Base-by-base conservation (phyloP, 805 yeast genomes). In the Pichia nakasei region DNA sequence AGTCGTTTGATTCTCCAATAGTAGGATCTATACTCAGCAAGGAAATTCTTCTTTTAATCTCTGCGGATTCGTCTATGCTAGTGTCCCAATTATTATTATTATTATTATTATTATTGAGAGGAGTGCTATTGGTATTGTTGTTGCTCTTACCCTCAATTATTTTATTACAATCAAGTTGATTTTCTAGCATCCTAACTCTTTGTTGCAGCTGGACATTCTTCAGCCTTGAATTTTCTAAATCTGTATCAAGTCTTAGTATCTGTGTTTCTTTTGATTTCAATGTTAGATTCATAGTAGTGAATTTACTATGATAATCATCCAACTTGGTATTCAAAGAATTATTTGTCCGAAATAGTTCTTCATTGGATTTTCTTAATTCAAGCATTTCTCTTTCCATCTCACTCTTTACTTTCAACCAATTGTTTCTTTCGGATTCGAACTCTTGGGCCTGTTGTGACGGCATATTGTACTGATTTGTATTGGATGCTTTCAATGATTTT, bases 261-360 rank as follows among this genome's bases (percentile, higher is more conserved):
- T 81, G 87, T 0, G 85, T 76, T 39, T 85, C 93, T 50, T 77
- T 79, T 27, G 85, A 79, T 57, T 82, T 82, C 21, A 76, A 57
- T 43, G 71, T 65, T 52, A 81, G 65, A 37, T 65, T 64, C 39
- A 72, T 68, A 35, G 67, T 68, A 3, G 80, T 75, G 39, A 71
- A 69, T 40, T 76, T 80, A 38, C 71, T 75, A 48, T 67, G 68
- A 37, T 73, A 55, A 41, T 58, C 66, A 18, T 73, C 78, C 13
- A 67, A 47, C 44, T 66, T 58, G 12, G 51, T 43, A 41, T 60
- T 67, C 27, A 69, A 43, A 13, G 53, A 52, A n/a, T 55, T 56
- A 26, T 69, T 52, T 42, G 69, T 70, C 36, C 57, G 58, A 47
- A 57, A 37, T 22, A 63, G 48, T 24, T 61, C 57, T 24, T 60